A percentile compares a stretch with the other conserved stretches of the same genome.
Conservation (phyloP, 1,284 basidiomycete species). For the Bjerkandera adusta region DNA sequence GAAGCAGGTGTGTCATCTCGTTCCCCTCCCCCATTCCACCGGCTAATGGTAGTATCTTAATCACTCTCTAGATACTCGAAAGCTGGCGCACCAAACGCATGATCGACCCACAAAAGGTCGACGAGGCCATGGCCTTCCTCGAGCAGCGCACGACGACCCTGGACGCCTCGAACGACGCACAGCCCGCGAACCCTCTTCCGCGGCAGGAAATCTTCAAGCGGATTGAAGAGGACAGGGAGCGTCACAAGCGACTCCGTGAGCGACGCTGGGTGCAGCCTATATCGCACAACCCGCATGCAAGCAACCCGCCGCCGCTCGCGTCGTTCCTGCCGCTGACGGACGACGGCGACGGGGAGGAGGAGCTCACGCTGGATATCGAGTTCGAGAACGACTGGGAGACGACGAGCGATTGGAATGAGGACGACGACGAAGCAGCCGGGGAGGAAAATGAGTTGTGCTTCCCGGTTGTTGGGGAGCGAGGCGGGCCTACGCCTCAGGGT, state of each 20-base stretch:
- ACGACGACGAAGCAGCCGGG: conserved; percentile 72
- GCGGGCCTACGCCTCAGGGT: too few relatives aligned
- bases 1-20: conserved; percentile 60
- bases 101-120: conserved; percentile 72
- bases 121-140: conserved; percentile 57
- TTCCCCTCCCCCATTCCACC: background rate
- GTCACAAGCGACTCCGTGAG: conserved; percentile 91
- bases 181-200: conserved; percentile 40
- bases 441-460: conserved; percentile 71
- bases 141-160: conserved; percentile 42
- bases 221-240: conserved; percentile 93
- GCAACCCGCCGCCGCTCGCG: conserved; percentile 47
- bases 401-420: conserved; percentile 85
- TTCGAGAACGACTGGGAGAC: conserved; percentile 94
- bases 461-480: conserved; percentile 34
- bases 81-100: conserved; percentile 87
- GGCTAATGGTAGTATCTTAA: background rate
- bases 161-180: conserved; percentile 24
- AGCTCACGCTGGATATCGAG: conserved; percentile 75
- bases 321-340: conserved; percentile 58
- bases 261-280: conserved; percentile 89
- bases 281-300: conserved; percentile 44
- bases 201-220: conserved; percentile 78
- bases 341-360: conserved; percentile 41
- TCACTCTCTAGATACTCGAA: conserved; percentile 71